Conservation (phyloP, 345 rosid species). For the Syzygium aromaticum region DNA sequence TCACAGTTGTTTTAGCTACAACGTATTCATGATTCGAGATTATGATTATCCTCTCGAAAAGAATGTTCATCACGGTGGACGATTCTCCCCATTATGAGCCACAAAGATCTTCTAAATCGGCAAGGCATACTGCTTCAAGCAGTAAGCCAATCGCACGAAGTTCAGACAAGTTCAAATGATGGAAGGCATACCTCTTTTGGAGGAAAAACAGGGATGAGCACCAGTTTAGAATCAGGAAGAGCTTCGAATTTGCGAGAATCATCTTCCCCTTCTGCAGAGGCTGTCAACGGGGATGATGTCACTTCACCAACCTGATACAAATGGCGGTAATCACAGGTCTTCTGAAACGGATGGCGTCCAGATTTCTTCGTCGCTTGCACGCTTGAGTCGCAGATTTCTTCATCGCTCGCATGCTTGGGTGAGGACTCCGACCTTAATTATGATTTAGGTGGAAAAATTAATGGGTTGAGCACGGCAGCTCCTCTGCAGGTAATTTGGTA, state of each 20-base stretch:
- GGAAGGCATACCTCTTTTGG: conserved; percentile 8
- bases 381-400: neutral
- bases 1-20: neutral
- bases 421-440: neutral
- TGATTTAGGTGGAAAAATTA: conserved; percentile 7
- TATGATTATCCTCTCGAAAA: neutral
- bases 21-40: neutral
- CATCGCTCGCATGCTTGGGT: neutral
- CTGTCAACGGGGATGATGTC: neutral
- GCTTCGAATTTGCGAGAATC: conserved; percentile 12
- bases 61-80: neutral
- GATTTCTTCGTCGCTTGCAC: neutral
- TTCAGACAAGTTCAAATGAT: conserved; percentile 27
- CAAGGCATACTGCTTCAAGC: conserved; percentile 12
- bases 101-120: neutral
- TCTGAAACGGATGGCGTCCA: conserved; percentile 8
- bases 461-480: neutral
- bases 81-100: no score
- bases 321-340: conserved; percentile 8
- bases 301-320: conserved; percentile 7
- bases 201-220: conserved; percentile 12
- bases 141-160: conserved; percentile 8
- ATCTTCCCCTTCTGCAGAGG: neutral
- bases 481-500: conserved; percentile 20
- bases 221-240: conserved; percentile 6